These are phyloP conservation scores for Podila verticillata DNA, from an alignment of 192 early-diverging fungal species.

Conservation along the genomic window DNA sequence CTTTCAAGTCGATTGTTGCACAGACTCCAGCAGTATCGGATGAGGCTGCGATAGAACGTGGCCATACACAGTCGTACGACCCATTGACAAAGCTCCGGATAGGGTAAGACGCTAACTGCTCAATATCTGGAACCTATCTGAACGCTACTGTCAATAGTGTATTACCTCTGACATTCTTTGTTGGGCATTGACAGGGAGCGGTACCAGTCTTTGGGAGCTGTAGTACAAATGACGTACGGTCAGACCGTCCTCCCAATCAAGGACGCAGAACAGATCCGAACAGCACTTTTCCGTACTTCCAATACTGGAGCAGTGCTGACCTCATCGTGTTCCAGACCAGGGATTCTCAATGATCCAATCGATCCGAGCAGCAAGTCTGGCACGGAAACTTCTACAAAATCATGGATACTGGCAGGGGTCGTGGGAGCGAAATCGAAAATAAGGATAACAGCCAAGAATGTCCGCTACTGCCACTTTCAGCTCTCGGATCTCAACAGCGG, in stretches of 20 bases:
- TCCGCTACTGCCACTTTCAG: slow-evolving; percentile 27
- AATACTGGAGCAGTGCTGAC: not conserved
- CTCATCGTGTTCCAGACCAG: not conserved
- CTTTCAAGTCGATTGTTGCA: slow-evolving; percentile 12
- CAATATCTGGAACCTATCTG: not conserved
- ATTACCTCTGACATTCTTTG: not conserved
- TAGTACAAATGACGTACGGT: not conserved
- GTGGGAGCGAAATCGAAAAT: slow-evolving; percentile 35
- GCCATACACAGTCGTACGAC: slow-evolving; percentile 13
- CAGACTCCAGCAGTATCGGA: not conserved
- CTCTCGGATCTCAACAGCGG: slow-evolving; percentile 24
- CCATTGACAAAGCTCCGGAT: slow-evolving; percentile 26
- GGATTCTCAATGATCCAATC: not conserved
- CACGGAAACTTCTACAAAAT: not conserved
- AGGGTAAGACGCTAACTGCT: slow-evolving; percentile 4
- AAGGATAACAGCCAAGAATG: slow-evolving; percentile 22
- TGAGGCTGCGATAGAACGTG: not conserved
- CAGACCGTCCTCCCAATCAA: slow-evolving; percentile 1
- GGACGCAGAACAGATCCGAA: not conserved
- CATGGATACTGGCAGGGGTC: slow-evolving; percentile 37
- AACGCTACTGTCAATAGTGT: not conserved
- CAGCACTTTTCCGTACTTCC: not conserved
- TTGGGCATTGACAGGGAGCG: not conserved
- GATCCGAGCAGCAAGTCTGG: not conserved
- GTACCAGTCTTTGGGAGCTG: not conserved